Evolutionary conservation across 2,329 filamentous ascomycete species (phyloP), one percentile per base, ranked within the genome.

Genomic region (Colletotrichum truncatum): DNA sequence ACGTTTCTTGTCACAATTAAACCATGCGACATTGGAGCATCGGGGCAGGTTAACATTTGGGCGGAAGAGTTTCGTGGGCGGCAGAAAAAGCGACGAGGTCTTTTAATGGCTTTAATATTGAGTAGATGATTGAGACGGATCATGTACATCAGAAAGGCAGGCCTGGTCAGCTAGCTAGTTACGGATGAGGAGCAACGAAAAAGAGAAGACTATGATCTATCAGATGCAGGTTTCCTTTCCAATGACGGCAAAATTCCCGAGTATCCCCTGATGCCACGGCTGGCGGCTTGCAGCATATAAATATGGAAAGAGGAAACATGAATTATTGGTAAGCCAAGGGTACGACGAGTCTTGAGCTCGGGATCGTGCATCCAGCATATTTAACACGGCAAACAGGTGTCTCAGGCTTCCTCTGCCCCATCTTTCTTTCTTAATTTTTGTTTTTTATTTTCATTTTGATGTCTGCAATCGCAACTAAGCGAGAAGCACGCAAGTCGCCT

Each of bases 71-170:
- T 51, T 6, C n/a, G 16, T 25, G 34, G 36, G 25, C 28, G 49
- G 28, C 26, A 43, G 49, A 34, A 62, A 65, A 55, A 43, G 57
- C 57, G 62, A 55, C 57, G 34, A 41, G 41, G 49, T 61, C 57
- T 49, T 41, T 34, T 34, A 55, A 36, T 36, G 62, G 62, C 49
- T 48, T 54, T 49, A 62, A 65, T 65, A 62, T 55, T 43, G 41
- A 57, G 49, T 34, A 61, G 41, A 65, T 55, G 41, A 62, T 55
- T 48, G 58, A 48, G 57, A 62, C 38, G 62, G 43, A 48, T 65
- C 57, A 65, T 61, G 61, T 65, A 49, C 49, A 62, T 51, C 62
- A 65, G 41, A 48, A 64, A 65, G n/a, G 62, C 62, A 62, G 57
- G 62, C 49, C 57, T 55, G 62, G 57, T 62, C 57, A 65, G 62